A percentile compares a stretch with the other conserved stretches of the same genome.
phyloP scores from a whole-genome alignment of 306 rosid genomes.

The Fragaria nilgerrensis region DNA sequence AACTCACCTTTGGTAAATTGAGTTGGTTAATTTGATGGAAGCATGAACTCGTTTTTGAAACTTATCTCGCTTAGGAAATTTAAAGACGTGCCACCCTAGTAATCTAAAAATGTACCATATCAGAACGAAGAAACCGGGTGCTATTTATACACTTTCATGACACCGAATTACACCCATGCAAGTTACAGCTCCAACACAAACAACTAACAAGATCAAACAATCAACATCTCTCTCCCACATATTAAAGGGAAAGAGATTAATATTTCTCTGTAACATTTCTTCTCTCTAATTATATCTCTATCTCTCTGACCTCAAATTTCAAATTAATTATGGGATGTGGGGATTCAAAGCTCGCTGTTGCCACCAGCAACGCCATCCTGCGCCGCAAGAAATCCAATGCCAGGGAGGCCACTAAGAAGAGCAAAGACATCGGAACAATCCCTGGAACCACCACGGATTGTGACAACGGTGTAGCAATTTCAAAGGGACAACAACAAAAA shows the following conservation, averaged over 20 bases:
- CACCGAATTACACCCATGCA: constrained; percentile 40
- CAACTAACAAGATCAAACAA: constrained; percentile 11
- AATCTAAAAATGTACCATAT: neutral
- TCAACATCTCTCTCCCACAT: constrained; percentile 16
- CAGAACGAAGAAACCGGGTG: constrained; percentile 11
- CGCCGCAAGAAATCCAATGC: constrained; percentile 45
- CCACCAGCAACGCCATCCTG: constrained; percentile 48
- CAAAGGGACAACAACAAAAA: neutral
- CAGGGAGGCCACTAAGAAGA: constrained; percentile 2
- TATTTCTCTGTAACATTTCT: neutral
- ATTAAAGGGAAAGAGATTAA: constrained; percentile 14
- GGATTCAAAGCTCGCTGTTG: constrained; percentile 73
- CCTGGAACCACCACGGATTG: constrained; percentile 17
- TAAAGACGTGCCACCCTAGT: no score
- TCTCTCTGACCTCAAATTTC: neutral
- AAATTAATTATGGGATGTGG: constrained; percentile 68
- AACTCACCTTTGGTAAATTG: no score
- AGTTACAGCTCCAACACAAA: constrained; percentile 20
- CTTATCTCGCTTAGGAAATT: no score
- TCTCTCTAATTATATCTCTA: neutral
- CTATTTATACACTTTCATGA: constrained; percentile 1
- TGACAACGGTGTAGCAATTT: constrained; percentile 5
- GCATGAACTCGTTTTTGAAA: no score
- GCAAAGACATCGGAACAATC: constrained; percentile 28
- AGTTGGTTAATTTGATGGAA: no score